Base-by-base conservation (phyloP, 345 rosid genomes). In the Gossypium bickii region DNA sequence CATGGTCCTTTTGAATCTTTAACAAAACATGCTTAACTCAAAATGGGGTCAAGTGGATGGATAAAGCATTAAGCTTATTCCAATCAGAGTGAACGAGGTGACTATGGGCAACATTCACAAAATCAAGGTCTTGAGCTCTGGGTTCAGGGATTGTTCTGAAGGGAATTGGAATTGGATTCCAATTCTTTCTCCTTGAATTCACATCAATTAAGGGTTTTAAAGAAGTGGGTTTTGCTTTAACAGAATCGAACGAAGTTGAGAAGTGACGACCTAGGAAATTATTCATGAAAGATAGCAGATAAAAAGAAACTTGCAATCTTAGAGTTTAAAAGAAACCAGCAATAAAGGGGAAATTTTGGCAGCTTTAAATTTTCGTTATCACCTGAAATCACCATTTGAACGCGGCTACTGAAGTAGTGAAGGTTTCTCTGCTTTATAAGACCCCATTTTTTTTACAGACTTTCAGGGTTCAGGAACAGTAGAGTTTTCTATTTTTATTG, bases 81-180 rank as follows among this genome's bases (percentile, higher is more conserved):
- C 97, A 92, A 69, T 90, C 91, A 52, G 91, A 89, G 62, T 89
- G 97, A 79, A 92, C 80, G 29, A 94, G 83, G 77, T 94, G 97
- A 83, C 98, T 89, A 78, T 88, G 87, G 1, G 90, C 88, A 69
- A 94, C 92, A 73, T 82, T 92, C 71, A 94, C 86, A 76, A 92
- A 88, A 73, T 94, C 98, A 58, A 90, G 87, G 80, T 94, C 97
- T 69, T 89, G 93, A 20, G 92, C 93, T 81, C 64, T 86, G 11
- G 89, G 90, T 38, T 89, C 89, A 55, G 90, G 88, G 72, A 85
- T 64, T 10, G 87, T 83, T 66, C 91, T 82, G 81, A 87, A 90
- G 67, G 97, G 98, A 52, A 90, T 62, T 6, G 94, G 97, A 65
- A 90, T 82, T 7, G 84, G 76, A 25, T 77, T 83, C 68, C 77